A percentile compares a stretch with the other conserved stretches of the same genome.
Evolutionary conservation across 2,329 filamentous ascomycete species (phyloP).

Genomic region (Aspergillus sp.): DNA sequence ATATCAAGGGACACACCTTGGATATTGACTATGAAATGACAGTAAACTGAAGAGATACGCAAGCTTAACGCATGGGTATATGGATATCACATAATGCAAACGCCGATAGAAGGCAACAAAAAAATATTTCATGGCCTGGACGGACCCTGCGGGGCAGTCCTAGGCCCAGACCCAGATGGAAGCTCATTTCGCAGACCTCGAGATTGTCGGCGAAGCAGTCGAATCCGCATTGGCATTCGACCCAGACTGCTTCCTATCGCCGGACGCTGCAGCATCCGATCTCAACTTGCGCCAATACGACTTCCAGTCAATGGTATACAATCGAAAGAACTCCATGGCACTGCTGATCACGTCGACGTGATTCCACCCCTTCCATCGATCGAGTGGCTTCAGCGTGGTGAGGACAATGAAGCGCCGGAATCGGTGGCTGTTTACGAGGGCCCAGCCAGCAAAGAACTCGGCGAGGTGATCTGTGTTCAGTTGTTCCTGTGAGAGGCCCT

Average conservation of each 20-base stretch:
- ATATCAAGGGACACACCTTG: too few relatives aligned
- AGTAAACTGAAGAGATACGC: too few relatives aligned
- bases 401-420: conserved; percentile 28
- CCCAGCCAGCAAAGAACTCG: conserved; percentile 34
- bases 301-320: conserved; percentile 9
- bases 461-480: conserved; percentile 30
- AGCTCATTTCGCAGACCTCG: not conserved
- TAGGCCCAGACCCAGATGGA: too few relatives aligned
- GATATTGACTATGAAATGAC: too few relatives aligned
- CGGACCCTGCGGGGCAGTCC: too few relatives aligned
- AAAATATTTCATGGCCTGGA: too few relatives aligned
- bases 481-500: conserved; percentile 18
- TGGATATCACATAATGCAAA: too few relatives aligned
- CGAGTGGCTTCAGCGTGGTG: conserved; percentile 14
- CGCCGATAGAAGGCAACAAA: too few relatives aligned
- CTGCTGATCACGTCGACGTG: conserved; percentile 16
- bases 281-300: conserved; percentile 8
- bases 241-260: not conserved
- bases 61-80: too few relatives aligned
- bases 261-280: not conserved
- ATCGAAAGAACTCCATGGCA: conserved; percentile 8
- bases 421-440: conserved; percentile 21
- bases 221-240: too few relatives aligned
- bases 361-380: conserved; percentile 23
- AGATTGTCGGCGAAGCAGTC: too few relatives aligned